These are phyloP conservation scores for Diaporthe caulivora DNA, from an alignment of 2,329 filamentous ascomycete genomes.

Conservation along the genomic window DNA sequence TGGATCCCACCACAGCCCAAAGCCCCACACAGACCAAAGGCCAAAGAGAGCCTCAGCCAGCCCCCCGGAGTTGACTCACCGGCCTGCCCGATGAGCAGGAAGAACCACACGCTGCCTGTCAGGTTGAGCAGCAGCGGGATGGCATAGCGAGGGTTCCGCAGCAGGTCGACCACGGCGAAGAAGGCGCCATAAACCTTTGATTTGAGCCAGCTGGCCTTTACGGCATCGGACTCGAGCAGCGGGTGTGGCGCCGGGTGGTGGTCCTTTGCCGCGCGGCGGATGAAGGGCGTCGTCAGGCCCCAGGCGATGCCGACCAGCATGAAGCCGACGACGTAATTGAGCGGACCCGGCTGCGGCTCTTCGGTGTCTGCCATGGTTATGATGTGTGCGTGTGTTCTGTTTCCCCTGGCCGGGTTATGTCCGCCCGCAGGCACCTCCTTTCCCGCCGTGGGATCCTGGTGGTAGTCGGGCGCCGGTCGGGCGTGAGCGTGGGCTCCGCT, in stretches of 20 bases:
- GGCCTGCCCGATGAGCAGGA: conserved; percentile 90
- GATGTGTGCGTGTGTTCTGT: too few relatives aligned
- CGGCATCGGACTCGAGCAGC: conserved; percentile 62
- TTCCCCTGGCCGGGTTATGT: neutral
- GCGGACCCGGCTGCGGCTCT: conserved; percentile 60
- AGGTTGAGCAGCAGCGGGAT: conserved; percentile 88
- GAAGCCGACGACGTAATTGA: conserved; percentile 91
- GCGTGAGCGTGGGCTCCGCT: conserved; percentile 16
- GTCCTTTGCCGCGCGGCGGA: conserved; percentile 83
- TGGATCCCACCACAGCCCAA: neutral
- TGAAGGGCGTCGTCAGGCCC: conserved; percentile 94
- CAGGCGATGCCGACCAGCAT: conserved; percentile 91
- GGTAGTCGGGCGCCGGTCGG: conserved; percentile 13
- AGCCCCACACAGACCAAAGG: neutral
- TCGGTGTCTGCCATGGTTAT: conserved; percentile 30
- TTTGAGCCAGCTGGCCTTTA: conserved; percentile 71
- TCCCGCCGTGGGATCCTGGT: neutral
- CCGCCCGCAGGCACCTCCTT: neutral
- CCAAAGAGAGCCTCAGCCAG: too few relatives aligned
- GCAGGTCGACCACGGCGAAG: conserved; percentile 82
- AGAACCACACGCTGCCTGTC: conserved; percentile 97
- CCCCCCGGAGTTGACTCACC: conserved; percentile 25
- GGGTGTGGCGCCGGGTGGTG: conserved; percentile 75
- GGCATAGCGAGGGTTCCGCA: conserved; percentile 86
- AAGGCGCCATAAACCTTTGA: conserved; percentile 73